Conservation (phyloP, 2,329 filamentous ascomycete genomes). For the Monosporascus ibericus region DNA sequence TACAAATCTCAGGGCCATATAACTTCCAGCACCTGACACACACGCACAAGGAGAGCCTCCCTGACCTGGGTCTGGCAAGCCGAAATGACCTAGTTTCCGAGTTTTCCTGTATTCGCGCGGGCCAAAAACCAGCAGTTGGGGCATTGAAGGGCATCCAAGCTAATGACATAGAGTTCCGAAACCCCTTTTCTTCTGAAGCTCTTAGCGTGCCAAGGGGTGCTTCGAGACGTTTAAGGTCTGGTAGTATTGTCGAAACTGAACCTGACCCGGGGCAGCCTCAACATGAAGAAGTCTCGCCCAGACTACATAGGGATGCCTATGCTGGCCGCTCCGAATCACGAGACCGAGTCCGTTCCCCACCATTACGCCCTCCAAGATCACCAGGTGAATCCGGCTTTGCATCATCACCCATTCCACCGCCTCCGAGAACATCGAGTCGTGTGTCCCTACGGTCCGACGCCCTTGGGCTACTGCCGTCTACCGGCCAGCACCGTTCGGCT, state of each 20-base stretch:
- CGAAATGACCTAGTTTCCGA: slow-evolving; percentile 38
- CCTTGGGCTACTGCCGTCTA: slow-evolving; percentile 30
- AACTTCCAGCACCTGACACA: slow-evolving; percentile 63
- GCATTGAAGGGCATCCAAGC: slow-evolving; percentile 31
- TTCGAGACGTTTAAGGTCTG: slow-evolving; percentile 14
- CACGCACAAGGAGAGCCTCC: slow-evolving; percentile 43
- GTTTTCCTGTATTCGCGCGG: slow-evolving; percentile 34
- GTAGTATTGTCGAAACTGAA: slow-evolving; percentile 3
- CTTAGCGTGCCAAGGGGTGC: slow-evolving; percentile 22
- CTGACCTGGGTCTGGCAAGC: slow-evolving; percentile 33
- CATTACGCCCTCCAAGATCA: slow-evolving; percentile 46
- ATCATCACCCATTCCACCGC: slow-evolving; percentile 39
- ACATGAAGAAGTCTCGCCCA: slow-evolving; percentile 19
- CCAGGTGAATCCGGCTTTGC: slow-evolving; percentile 30
- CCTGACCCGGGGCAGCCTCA: slow-evolving; percentile 2
- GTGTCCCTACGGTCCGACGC: slow-evolving; percentile 39
- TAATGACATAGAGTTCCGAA: slow-evolving; percentile 39
- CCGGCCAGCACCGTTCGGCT: slow-evolving; percentile 35
- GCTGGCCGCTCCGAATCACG: slow-evolving; percentile 42
- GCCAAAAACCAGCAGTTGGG: slow-evolving; percentile 28
- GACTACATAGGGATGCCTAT: slow-evolving; percentile 24
- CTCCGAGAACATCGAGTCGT: slow-evolving; percentile 49
- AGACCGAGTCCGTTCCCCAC: slow-evolving; percentile 41
- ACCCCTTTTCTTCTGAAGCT: slow-evolving; percentile 39
- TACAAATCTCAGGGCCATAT: slow-evolving; percentile 57